phyloP scores from a whole-genome alignment of 2,329 filamentous ascomycete genomes.

The Aureobasidium subglaciale region DNA sequence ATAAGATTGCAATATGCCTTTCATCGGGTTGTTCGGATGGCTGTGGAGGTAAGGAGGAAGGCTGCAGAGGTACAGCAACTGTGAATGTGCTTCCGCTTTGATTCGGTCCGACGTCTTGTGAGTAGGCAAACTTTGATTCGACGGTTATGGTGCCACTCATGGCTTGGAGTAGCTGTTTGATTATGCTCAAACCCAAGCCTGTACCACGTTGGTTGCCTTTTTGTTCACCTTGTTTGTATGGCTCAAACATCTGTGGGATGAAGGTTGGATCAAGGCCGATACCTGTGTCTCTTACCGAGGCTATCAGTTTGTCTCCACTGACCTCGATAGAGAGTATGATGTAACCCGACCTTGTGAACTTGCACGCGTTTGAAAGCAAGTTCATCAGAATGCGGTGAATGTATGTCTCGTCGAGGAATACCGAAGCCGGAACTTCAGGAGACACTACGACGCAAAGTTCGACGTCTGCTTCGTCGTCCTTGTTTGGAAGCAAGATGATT shows the following conservation, averaged over 20 bases:
- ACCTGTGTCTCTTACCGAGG: conserved; percentile 65
- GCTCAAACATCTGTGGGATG: conserved; percentile 75
- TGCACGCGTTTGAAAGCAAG: conserved; percentile 29
- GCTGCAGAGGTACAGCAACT: conserved; percentile 10
- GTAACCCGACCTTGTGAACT: conserved; percentile 44
- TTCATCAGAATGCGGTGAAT: conserved; percentile 33
- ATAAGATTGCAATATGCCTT: background rate
- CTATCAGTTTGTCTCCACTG: conserved; percentile 7
- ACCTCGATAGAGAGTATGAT: conserved; percentile 49
- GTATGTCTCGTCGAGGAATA: conserved; percentile 31
- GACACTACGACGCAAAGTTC: conserved; percentile 29
- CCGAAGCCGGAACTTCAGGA: conserved; percentile 26
- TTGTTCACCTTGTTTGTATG: conserved; percentile 64
- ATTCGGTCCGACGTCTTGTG: conserved; percentile 5
- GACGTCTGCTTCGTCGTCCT: conserved; percentile 27
- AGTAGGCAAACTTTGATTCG: conserved; percentile 7
- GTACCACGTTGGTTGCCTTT: conserved; percentile 59
- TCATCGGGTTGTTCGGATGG: background rate
- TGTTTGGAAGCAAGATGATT: conserved; percentile 28
- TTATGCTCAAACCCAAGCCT: conserved; percentile 71
- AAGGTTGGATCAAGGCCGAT: conserved; percentile 70
- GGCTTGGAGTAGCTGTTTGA: conserved; percentile 15
- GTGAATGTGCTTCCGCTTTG: conserved; percentile 16
- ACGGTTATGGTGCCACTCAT: conserved; percentile 16
- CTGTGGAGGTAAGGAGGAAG: conserved; percentile 2